Evolutionary conservation across 768 basidiomycete species (phyloP), one percentile per base, ranked within the genome.

Genomic region (Serendipita indica): DNA sequence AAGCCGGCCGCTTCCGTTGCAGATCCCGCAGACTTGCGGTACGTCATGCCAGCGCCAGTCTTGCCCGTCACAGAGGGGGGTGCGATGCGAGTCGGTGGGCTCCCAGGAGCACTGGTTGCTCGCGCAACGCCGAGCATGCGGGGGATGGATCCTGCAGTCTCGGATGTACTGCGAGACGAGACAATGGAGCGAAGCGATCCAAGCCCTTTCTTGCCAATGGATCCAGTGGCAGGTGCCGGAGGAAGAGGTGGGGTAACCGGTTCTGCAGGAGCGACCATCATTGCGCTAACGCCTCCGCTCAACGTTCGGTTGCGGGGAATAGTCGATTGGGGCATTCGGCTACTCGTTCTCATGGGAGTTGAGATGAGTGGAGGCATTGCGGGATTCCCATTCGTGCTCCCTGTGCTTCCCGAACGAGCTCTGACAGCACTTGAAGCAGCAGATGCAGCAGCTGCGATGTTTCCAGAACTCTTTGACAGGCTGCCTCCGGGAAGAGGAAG

Each of bases 11-110:
- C 49, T 28, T 54, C 49, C 32, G n/a, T 33, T 16, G 49, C 49
- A 10, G 49, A 54, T 20, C 49, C 49, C n/a, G 49, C 49, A 28
- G 49, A 54, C 25, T 54, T 54, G 1, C 49, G 49, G 25, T 54
- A 54, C 32, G 20, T 54, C 49, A 54, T 54, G 32, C 32, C 32
- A 28, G 16, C 32, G 10, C 49, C 49, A 10, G 49, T 54, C 25
- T 54, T 54, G n/a, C 49, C 49, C 18, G 7, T 43, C 18, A 25
- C 5, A 7, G 41, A 10, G 10, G 18, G 18, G 18, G n/a, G 41
- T n/a, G 49, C 49, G 30, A 33, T 27, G 22, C 25, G 22, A 4
- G 32, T 33, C 22, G 49, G 49, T 7, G 49, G 49, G n/a, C 49
- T 54, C 22, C 12, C 49, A 10, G 49, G 49, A 28, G 49, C 49